A percentile compares a stretch with the other conserved stretches of the same genome.
phyloP scores from a whole-genome alignment of 495 filamentous ascomycete species.

The Xylaria palmicola region DNA sequence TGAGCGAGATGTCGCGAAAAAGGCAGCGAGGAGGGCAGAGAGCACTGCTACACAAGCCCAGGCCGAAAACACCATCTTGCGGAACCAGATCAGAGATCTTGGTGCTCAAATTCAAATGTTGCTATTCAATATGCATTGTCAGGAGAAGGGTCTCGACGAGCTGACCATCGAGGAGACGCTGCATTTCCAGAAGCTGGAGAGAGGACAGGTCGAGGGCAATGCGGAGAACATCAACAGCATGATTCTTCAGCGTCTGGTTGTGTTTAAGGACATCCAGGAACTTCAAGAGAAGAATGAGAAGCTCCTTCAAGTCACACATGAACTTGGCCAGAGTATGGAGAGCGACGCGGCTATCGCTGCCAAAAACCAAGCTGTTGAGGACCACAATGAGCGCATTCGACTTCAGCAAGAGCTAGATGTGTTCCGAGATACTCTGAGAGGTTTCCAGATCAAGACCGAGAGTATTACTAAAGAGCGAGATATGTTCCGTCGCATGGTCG shows the following conservation, averaged over 20 bases:
- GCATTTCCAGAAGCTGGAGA: slow-evolving; percentile 70
- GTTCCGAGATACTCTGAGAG: slow-evolving; percentile 69
- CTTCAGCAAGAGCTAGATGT: slow-evolving; percentile 62
- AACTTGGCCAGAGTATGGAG: slow-evolving; percentile 87
- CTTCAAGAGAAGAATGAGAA: slow-evolving; percentile 87
- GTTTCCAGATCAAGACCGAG: slow-evolving; percentile 74
- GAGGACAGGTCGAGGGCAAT: slow-evolving; percentile 60
- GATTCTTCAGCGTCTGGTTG: slow-evolving; percentile 78
- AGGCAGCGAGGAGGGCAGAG: slow-evolving; percentile 69
- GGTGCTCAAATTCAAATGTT: slow-evolving; percentile 87
- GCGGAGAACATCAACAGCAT: slow-evolving; percentile 79
- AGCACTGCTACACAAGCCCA: slow-evolving; percentile 65
- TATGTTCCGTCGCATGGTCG: slow-evolving; percentile 92
- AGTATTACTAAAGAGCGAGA: slow-evolving; percentile 94
- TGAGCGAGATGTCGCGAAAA: slow-evolving; percentile 57
- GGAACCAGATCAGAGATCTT: slow-evolving; percentile 85
- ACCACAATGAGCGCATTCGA: slow-evolving; percentile 69
- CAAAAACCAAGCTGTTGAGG: slow-evolving; percentile 64
- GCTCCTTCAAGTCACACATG: slow-evolving; percentile 74
- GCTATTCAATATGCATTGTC: slow-evolving; percentile 73
- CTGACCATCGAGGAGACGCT: slow-evolving; percentile 62
- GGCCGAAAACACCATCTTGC: slow-evolving; percentile 75
- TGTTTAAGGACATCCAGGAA: slow-evolving; percentile 79
- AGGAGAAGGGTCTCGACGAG: slow-evolving; percentile 73
- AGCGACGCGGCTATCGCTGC: slow-evolving; percentile 76